These are phyloP conservation scores for Petunia axillaris DNA, from an alignment of 257 asterid genomes.

Conservation along the genomic window DNA sequence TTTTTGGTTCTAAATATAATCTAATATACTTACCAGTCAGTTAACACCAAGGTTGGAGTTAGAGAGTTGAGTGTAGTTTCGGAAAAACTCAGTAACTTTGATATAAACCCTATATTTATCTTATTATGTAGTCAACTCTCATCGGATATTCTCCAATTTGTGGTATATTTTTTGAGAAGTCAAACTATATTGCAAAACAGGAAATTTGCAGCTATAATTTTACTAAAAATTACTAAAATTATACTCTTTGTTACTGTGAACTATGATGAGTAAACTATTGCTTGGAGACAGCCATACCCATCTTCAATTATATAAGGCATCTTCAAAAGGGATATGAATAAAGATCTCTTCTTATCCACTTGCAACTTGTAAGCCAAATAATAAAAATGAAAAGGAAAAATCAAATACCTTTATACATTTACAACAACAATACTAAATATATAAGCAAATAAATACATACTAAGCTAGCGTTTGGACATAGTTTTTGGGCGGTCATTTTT, in stretches of 20 bases:
- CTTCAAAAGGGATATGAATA: slow-evolving; percentile 27
- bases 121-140: no score
- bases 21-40: no score
- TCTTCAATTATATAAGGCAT: slow-evolving; percentile 41
- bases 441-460: neutral
- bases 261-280: slow-evolving; percentile 23
- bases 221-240: no score
- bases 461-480: neutral
- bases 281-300: slow-evolving; percentile 28
- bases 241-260: neutral
- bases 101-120: no score
- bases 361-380: neutral
- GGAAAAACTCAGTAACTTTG: no score
- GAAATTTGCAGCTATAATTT: neutral
- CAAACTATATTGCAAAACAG: neutral
- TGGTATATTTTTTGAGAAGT: neutral
- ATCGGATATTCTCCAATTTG: no score
- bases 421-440: neutral
- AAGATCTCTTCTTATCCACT: slow-evolving; percentile 31
- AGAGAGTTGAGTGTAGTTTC: no score
- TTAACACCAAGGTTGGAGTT: no score
- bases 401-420: neutral
- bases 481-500: no score
- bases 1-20: no score
- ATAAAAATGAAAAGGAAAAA: neutral